phyloP scores from a whole-genome alignment of 179 eudicot species.

The Monotropa hypopitys region DNA sequence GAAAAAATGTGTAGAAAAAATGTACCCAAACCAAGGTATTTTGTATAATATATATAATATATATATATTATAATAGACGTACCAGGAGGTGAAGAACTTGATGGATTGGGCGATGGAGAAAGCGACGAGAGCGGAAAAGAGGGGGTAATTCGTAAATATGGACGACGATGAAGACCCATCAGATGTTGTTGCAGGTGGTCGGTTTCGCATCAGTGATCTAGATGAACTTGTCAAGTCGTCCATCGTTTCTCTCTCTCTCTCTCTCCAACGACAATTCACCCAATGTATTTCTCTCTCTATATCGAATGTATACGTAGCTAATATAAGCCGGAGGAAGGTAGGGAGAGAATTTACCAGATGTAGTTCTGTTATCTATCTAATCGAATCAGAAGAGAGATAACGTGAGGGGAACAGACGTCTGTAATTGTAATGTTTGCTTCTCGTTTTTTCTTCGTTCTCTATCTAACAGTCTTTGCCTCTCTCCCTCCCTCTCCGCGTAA shows the following conservation, averaged over 20 bases:
- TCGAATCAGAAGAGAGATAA: background rate
- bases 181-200: background rate
- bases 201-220: constrained; percentile 4
- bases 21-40: too few species aligned
- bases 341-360: background rate
- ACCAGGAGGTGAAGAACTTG: constrained; percentile 69
- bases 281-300: background rate
- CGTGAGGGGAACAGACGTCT: background rate
- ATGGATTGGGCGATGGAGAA: constrained; percentile 63
- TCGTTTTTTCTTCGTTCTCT: background rate
- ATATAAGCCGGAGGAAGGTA: background rate
- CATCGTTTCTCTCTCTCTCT: constrained; percentile 1
- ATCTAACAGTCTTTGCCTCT: constrained; percentile 6
- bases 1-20: too few species aligned
- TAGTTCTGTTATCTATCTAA: background rate
- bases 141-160: constrained; percentile 44
- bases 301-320: background rate
- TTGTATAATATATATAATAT: background rate
- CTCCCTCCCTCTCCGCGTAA: background rate
- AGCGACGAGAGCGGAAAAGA: constrained; percentile 63
- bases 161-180: constrained; percentile 5
- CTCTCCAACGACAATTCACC: background rate
- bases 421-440: background rate
- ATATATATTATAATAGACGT: background rate
- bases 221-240: constrained; percentile 11